Conservation (phyloP, 148 eudicot genomes). For the Tetragonia tetragonoides region DNA sequence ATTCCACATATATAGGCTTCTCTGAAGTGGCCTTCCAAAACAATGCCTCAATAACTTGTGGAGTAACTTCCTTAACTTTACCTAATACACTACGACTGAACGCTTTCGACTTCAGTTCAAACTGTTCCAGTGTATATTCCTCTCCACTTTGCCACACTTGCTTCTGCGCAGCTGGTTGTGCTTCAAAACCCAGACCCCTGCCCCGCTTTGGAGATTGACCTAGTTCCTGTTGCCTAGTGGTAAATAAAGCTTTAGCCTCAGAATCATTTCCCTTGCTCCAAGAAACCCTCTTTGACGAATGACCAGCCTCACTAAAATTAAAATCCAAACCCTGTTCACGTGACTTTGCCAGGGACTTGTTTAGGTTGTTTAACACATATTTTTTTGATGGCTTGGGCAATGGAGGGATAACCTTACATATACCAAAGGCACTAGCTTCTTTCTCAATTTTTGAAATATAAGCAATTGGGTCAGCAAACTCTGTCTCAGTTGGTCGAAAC, state of each 20-base stretch:
- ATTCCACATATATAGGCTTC: slow-evolving; percentile 86
- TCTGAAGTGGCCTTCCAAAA: slow-evolving; percentile 80
- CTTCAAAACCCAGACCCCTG: slow-evolving; percentile 33
- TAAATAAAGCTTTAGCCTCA: slow-evolving; percentile 64
- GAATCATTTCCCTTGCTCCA: slow-evolving; percentile 27
- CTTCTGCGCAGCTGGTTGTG: slow-evolving; percentile 41
- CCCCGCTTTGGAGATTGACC: slow-evolving; percentile 52
- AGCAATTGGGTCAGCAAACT: slow-evolving; percentile 96
- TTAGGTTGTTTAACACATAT: slow-evolving; percentile 64
- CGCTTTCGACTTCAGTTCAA: slow-evolving; percentile 76
- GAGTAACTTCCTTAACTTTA: slow-evolving; percentile 53
- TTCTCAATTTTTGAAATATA: slow-evolving; percentile 96
- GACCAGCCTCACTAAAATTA: slow-evolving; percentile 13
- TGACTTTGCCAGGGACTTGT: slow-evolving; percentile 62
- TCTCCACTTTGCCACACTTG: slow-evolving; percentile 99
- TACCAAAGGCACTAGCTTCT: slow-evolving; percentile 88
- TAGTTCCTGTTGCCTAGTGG: slow-evolving; percentile 88
- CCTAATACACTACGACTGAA: slow-evolving; percentile 69
- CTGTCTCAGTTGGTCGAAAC: slow-evolving; percentile 90
- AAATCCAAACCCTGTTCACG: slow-evolving; percentile 57
- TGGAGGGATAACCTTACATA: slow-evolving; percentile 93
- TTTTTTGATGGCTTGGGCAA: slow-evolving; percentile 84
- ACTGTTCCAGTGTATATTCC: slow-evolving; percentile 78
- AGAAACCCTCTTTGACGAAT: slow-evolving; percentile 18
- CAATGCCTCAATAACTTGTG: slow-evolving; percentile 61